Evolutionary conservation across 257 asterid genomes (phyloP).

Genomic region (Phtheirospermum japonicum): DNA sequence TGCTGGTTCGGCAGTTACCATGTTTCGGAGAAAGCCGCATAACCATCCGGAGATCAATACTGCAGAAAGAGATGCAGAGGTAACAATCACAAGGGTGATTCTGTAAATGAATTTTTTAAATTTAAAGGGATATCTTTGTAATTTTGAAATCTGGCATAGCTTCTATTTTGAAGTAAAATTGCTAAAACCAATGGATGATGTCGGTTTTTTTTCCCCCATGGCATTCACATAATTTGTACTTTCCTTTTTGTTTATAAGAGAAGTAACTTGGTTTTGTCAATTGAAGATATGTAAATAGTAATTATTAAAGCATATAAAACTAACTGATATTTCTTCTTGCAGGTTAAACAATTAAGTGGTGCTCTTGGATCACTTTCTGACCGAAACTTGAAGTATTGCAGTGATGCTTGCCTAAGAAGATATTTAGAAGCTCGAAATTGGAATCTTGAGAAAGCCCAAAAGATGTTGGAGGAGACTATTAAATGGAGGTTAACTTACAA

Average conservation of each 20-base stretch:
- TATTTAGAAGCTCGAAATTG: slow-evolving; percentile 78
- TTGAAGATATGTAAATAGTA: too few relatives aligned
- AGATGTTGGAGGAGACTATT: slow-evolving; percentile 68
- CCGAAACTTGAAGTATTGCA: too few relatives aligned
- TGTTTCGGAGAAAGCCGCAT: slow-evolving; percentile 54
- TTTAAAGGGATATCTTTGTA: not conserved
- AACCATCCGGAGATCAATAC: slow-evolving; percentile 39
- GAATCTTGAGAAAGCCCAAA: slow-evolving; percentile 72
- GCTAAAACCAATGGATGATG: too few relatives aligned
- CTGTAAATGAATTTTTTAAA: not conserved
- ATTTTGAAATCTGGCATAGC: slow-evolving; percentile 10
- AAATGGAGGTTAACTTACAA: slow-evolving; percentile 70
- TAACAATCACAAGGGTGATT: slow-evolving; percentile 22
- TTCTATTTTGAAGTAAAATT: too few relatives aligned
- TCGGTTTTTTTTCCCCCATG: too few relatives aligned
- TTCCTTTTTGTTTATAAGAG: too few relatives aligned
- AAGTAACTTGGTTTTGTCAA: too few relatives aligned
- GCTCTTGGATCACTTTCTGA: too few relatives aligned
- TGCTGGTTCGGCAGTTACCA: too few relatives aligned
- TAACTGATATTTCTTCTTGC: slow-evolving; percentile 23
- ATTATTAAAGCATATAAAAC: too few relatives aligned
- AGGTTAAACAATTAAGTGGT: slow-evolving; percentile 58
- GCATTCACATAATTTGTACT: too few relatives aligned
- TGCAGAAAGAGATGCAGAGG: slow-evolving; percentile 55
- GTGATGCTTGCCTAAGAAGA: slow-evolving; percentile 69